Evolutionary conservation across 2,329 filamentous ascomycete species (phyloP), one percentile per base, ranked within the genome.

Genomic region (Microdochium nivale): DNA sequence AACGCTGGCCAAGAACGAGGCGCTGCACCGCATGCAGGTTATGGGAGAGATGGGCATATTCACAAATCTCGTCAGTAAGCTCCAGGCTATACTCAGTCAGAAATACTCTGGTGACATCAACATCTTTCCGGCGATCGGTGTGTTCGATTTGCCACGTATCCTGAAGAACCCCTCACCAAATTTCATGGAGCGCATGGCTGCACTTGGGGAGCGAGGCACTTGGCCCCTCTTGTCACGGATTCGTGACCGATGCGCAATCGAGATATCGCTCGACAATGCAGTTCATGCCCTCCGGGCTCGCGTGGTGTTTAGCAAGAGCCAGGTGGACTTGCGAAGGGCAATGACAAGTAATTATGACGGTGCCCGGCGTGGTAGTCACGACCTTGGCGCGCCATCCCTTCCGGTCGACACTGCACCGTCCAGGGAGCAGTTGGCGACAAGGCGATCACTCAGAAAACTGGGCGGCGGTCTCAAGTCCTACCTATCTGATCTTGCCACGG

Each of bases 91-190:
- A 16, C 76, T 97, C 49, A 91, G 84, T 56, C 92, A 97, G 62
- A 89, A 87, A 56, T 97, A 97, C 62, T 91, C 88, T 2, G 92
- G 92, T 7, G 91, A 97, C 67, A 96, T 97, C 64, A 97, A 90
- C 46, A 96, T 97, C 51, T 76, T 95, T 30, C 91, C 91, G 0
- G 83, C 90, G 51, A 85, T 95, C 53, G 80, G 79, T 3, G 82
- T 87, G 50, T 77, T 83, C 8, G 86, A 95, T 55, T 80, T 95
- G 23, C 85, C 87, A 1, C 79, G 80, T 9, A 83, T 96, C 25
- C 74, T 97, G 46, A 86, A 79, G 56, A 97, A 97, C 53, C 92
- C 92, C 1, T 90, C 87, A 0, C 72, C 83, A 0, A 88, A 91
- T 3, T 97, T 95, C 65, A 95, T 97, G 88, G 67, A 86, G 4